phyloP scores from a whole-genome alignment of 2,329 filamentous ascomycete genomes.

The Nigrospora osmanthi region DNA sequence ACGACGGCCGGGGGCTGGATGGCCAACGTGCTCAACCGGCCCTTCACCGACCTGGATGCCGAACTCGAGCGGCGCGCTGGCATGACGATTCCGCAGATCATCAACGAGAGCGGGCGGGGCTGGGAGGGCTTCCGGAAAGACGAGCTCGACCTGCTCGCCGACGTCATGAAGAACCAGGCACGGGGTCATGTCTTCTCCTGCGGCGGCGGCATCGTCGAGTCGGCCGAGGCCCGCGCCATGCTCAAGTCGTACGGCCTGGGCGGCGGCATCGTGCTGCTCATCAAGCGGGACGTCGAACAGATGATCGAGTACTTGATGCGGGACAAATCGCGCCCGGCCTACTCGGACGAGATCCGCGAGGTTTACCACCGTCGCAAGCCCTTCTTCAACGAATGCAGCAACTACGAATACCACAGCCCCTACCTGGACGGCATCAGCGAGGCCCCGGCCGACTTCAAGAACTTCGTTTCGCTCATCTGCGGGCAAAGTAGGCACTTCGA shows the following conservation, averaged over 20 bases:
- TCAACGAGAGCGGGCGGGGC: constrained; percentile 56
- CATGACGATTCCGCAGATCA: constrained; percentile 78
- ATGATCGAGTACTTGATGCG: constrained; percentile 82
- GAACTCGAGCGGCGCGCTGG: constrained; percentile 71
- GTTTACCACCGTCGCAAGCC: constrained; percentile 85
- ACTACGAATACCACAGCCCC: constrained; percentile 86
- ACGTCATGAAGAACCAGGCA: constrained; percentile 66
- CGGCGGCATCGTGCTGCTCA: constrained; percentile 78
- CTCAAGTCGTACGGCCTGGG: constrained; percentile 64
- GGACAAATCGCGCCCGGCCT: constrained; percentile 87
- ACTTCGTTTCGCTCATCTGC: constrained; percentile 64
- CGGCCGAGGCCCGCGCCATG: constrained; percentile 67
- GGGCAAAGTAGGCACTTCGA: constrained; percentile 51
- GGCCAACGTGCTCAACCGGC: constrained; percentile 63
- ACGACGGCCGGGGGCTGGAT: constrained; percentile 89
- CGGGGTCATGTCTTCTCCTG: constrained; percentile 82
- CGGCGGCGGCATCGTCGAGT: constrained; percentile 89
- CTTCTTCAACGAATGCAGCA: constrained; percentile 91
- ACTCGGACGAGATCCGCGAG: constrained; percentile 83
- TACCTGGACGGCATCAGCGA: constrained; percentile 37
- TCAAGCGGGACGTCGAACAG: constrained; percentile 80
- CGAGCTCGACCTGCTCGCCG: constrained; percentile 67
- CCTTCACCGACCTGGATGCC: constrained; percentile 79
- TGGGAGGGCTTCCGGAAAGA: constrained; percentile 85
- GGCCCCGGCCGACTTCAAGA: constrained; percentile 60